Evolutionary conservation across 1,139 yeast genomes (phyloP).

Genomic region (Geotrichum histeridarum): DNA sequence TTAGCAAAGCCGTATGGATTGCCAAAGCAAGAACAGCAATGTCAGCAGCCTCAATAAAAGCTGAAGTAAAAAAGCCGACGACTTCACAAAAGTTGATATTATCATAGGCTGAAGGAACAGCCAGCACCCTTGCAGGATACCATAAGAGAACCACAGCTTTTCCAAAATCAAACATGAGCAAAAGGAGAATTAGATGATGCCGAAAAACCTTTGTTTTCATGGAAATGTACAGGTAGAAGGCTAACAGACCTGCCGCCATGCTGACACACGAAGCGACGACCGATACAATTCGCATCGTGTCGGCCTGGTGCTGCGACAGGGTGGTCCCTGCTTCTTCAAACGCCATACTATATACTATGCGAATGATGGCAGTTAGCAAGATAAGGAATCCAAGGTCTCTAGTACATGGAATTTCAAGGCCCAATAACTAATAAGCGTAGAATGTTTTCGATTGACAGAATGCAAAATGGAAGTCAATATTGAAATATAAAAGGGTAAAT

Average conservation of each 20-base stretch:
- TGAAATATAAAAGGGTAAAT: no score
- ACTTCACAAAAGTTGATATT: constrained; percentile 59
- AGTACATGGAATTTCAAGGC: no score
- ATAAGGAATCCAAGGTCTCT: no score
- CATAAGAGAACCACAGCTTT: constrained; percentile 67
- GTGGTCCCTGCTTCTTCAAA: neutral
- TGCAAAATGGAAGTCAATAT: neutral
- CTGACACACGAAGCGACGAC: constrained; percentile 31
- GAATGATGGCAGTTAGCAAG: no score
- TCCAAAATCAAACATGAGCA: constrained; percentile 64
- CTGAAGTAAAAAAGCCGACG: constrained; percentile 80
- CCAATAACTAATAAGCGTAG: neutral
- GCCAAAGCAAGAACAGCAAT: constrained; percentile 80
- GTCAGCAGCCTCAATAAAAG: constrained; percentile 83
- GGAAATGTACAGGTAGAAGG: constrained; percentile 32
- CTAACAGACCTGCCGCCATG: constrained; percentile 32
- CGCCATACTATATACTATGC: neutral
- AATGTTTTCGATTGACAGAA: neutral
- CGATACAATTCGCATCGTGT: constrained; percentile 28
- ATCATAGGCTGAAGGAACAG: constrained; percentile 47
- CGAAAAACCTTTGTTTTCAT: constrained; percentile 34
- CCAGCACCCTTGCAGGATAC: constrained; percentile 61
- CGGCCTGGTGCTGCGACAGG: constrained; percentile 21
- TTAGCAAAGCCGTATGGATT: constrained; percentile 69
- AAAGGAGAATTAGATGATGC: constrained; percentile 52